phyloP scores from a whole-genome alignment of 257 asterid genomes.

The Henckelia pumila region DNA sequence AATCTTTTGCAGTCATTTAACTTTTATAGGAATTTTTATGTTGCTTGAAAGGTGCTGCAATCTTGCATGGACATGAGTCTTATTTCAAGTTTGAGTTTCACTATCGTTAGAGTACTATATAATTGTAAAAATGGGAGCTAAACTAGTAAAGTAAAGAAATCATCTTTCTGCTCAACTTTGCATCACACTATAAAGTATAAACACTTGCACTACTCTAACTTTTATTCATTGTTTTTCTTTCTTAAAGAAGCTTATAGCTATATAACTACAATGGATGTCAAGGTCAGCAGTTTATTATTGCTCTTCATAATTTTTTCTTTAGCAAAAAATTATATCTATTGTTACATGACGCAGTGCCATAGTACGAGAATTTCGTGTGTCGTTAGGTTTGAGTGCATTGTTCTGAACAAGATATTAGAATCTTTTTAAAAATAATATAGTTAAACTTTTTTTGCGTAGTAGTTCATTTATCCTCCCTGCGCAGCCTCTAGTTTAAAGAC shows the following conservation, averaged over 20 bases:
- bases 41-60: neutral
- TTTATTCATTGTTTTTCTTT: slow-evolving; percentile 9
- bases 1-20: too few species aligned
- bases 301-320: slow-evolving; percentile 8
- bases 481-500: neutral
- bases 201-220: neutral
- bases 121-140: slow-evolving; percentile 1
- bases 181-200: neutral
- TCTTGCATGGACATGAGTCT: slow-evolving; percentile 8
- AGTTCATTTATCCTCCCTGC: slow-evolving; percentile 5
- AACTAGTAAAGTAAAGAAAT: neutral
- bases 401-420: neutral
- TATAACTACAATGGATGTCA: slow-evolving; percentile 2
- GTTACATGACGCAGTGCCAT: neutral
- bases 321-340: slow-evolving; percentile 1
- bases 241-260: neutral
- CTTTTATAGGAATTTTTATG: neutral
- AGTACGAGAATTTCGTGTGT: slow-evolving; percentile 11
- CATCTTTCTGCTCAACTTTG: neutral
- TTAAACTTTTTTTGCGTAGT: neutral
- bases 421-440: neutral
- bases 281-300: slow-evolving; percentile 1
- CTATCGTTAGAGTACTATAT: neutral
- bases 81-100: slow-evolving; percentile 2
- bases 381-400: neutral